These are phyloP conservation scores for Colletotrichum camelliae DNA, from an alignment of 2,329 filamentous ascomycete genomes.

Conservation along the genomic window DNA sequence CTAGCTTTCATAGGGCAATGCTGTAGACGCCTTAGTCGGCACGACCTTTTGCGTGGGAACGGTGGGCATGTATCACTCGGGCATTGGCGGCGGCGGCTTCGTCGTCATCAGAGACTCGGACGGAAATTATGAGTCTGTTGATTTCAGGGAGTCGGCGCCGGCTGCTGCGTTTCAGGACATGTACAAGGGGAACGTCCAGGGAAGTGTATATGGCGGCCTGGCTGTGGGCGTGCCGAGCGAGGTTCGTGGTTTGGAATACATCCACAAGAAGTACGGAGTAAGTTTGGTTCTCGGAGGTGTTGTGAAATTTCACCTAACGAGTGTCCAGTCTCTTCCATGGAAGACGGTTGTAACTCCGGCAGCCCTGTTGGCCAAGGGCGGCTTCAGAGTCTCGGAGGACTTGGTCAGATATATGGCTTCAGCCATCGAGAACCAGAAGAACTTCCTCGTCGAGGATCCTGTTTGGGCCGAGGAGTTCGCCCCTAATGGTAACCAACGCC, in stretches of 20 bases:
- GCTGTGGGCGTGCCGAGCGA: conserved; percentile 77
- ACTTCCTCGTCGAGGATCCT: conserved; percentile 78
- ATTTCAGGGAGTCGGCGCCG: conserved; percentile 89
- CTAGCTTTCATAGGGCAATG: conserved; percentile 62
- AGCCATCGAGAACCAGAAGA: conserved; percentile 39
- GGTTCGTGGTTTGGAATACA: conserved; percentile 77
- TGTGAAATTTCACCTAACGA: not conserved
- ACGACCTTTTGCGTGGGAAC: conserved; percentile 79
- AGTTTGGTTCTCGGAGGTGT: conserved; percentile 15
- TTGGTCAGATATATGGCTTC: conserved; percentile 74
- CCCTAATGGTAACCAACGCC: conserved; percentile 63
- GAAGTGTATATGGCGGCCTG: conserved; percentile 75
- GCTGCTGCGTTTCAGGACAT: conserved; percentile 83
- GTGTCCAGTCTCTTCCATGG: conserved; percentile 64
- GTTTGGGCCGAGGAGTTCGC: conserved; percentile 90
- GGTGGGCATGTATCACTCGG: conserved; percentile 78
- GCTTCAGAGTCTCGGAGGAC: conserved; percentile 77
- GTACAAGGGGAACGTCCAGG: conserved; percentile 74
- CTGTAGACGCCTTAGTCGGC: conserved; percentile 77
- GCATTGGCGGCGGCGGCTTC: conserved; percentile 91
- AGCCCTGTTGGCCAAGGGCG: conserved; percentile 73
- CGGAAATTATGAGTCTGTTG: conserved; percentile 84
- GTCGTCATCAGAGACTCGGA: conserved; percentile 76
- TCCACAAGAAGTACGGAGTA: conserved; percentile 76
- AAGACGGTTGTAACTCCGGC: conserved; percentile 75